Conservation (phyloP, 805 yeast genomes). For the Kurtzmaniella fragi region DNA sequence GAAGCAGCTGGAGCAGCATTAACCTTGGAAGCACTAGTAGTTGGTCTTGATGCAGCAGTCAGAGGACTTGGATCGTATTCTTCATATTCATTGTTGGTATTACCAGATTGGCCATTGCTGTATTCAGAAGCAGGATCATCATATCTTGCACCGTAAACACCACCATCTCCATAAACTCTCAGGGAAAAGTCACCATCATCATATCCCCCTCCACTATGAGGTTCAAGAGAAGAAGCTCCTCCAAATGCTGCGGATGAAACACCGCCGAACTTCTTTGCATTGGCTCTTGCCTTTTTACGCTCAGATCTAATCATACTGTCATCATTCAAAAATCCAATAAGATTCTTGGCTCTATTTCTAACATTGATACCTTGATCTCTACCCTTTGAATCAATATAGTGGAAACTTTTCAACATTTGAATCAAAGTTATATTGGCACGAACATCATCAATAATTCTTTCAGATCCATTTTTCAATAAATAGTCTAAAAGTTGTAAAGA, state of each 20-base stretch:
- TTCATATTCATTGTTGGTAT: slow-evolving; percentile 44
- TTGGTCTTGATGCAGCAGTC: slow-evolving; percentile 23
- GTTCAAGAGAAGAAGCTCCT: slow-evolving; percentile 39
- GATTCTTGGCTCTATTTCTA: slow-evolving; percentile 80
- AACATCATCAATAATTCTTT: slow-evolving; percentile 92
- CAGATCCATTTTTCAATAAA: slow-evolving; percentile 87
- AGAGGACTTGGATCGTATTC: slow-evolving; percentile 50
- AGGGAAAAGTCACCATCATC: slow-evolving; percentile 48
- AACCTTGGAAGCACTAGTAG: slow-evolving; percentile 31
- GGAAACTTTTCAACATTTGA: slow-evolving; percentile 87
- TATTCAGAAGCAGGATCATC: slow-evolving; percentile 51
- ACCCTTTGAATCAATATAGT: slow-evolving; percentile 89
- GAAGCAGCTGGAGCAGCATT: slow-evolving; percentile 27
- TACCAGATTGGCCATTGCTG: slow-evolving; percentile 27
- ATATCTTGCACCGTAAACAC: slow-evolving; percentile 61
- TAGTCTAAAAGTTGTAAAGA: slow-evolving; percentile 89
- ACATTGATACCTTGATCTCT: slow-evolving; percentile 95
- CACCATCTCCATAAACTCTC: slow-evolving; percentile 67
- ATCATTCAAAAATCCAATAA: slow-evolving; percentile 67
- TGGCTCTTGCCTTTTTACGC: slow-evolving; percentile 85
- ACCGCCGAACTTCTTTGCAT: slow-evolving; percentile 78
- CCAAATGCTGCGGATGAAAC: slow-evolving; percentile 54
- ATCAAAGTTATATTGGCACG: slow-evolving; percentile 76
- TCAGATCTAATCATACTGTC: slow-evolving; percentile 74
- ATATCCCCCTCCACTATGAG: slow-evolving; percentile 29